phyloP scores from a whole-genome alignment of 805 yeast genomes.

The Ogataea pilisensis region DNA sequence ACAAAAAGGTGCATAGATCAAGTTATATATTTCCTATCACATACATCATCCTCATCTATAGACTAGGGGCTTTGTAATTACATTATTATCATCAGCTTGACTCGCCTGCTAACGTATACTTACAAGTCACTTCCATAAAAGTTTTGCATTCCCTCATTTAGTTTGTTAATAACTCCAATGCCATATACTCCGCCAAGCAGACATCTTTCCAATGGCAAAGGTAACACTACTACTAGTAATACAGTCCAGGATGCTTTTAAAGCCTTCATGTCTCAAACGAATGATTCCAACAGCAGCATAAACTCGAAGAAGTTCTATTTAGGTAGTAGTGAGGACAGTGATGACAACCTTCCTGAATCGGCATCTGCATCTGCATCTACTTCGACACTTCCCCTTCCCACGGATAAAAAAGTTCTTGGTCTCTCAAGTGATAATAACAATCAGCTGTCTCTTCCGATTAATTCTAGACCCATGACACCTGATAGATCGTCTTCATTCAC shows the following conservation, averaged over 20 bases:
- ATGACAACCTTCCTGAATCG: constrained; percentile 5
- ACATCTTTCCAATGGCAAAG: constrained; percentile 1
- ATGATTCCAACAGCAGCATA: constrained; percentile 8
- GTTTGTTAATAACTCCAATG: constrained; percentile 8
- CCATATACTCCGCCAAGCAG: constrained; percentile 28
- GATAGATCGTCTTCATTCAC: background rate
- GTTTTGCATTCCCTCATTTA: background rate
- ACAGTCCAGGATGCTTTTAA: constrained; percentile 12
- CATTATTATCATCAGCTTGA: no score
- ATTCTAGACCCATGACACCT: background rate
- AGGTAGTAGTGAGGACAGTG: constrained; percentile 5
- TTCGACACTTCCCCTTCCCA: background rate
- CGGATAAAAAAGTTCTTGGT: background rate
- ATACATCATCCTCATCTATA: no score
- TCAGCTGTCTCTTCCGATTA: background rate
- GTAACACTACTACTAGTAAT: background rate
- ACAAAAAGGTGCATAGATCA: no score
- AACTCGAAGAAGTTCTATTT: constrained; percentile 11
- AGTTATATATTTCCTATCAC: no score
- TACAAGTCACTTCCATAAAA: no score
- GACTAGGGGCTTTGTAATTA: no score
- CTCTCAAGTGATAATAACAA: background rate
- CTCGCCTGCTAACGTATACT: no score
- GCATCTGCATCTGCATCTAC: background rate
- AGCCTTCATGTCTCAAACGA: constrained; percentile 9